A percentile compares a stretch with the other conserved stretches of the same genome.
Evolutionary conservation across 768 basidiomycete genomes (phyloP).

Genomic region (Auricularia cornea): DNA sequence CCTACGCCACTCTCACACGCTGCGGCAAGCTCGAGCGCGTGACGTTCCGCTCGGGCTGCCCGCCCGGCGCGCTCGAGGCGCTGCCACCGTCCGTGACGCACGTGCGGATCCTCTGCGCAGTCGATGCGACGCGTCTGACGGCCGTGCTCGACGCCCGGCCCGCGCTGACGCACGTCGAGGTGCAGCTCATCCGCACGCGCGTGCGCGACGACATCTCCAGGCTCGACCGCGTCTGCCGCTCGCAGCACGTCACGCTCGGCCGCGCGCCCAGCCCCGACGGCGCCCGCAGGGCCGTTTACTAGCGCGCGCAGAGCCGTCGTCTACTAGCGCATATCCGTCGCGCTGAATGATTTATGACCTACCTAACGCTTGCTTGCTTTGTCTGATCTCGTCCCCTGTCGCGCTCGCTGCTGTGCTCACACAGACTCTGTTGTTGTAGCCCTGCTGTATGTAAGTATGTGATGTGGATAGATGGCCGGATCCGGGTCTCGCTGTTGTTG

Average conservation of each 20-base stretch:
- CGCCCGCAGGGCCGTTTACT: too few species aligned
- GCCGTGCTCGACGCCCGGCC: background rate
- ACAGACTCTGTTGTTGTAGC: too few species aligned
- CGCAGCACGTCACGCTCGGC: background rate
- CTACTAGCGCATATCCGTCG: too few species aligned
- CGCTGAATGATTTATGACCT: too few species aligned
- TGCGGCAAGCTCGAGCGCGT: background rate
- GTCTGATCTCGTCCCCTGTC: too few species aligned
- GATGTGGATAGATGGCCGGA: too few species aligned
- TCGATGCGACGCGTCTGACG: background rate
- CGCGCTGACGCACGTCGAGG: background rate
- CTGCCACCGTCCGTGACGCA: background rate
- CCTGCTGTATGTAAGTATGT: too few species aligned
- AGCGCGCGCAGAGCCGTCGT: too few species aligned
- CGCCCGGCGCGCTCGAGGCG: background rate
- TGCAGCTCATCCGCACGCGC: background rate
- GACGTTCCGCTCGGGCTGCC: background rate
- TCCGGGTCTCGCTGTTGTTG: too few species aligned
- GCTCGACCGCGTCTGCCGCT: background rate
- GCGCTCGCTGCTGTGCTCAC: too few species aligned
- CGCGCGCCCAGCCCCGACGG: background rate
- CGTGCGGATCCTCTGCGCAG: background rate
- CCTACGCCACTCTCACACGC: background rate
- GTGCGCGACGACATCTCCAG: background rate
- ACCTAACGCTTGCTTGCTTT: too few species aligned